phyloP scores from a whole-genome alignment of 2,329 filamentous ascomycete genomes.

The Ceratocystis huliohia region DNA sequence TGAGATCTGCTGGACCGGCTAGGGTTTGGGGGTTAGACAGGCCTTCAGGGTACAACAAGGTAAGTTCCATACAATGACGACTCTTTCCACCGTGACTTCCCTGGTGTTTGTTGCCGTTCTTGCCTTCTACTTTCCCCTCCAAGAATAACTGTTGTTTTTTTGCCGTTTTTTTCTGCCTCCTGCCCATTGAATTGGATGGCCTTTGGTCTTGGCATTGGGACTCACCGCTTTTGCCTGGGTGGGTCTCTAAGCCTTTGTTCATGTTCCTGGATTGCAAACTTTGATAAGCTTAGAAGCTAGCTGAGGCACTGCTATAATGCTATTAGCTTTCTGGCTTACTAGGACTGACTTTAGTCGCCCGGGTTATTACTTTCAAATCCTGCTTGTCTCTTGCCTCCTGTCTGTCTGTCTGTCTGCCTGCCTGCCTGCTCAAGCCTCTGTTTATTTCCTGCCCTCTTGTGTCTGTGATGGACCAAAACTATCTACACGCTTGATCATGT shows the following conservation, averaged over 20 bases:
- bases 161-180: constrained; percentile 9
- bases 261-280: constrained; percentile 3
- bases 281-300: background rate
- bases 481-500: background rate
- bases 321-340: background rate
- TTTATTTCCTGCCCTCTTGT: background rate
- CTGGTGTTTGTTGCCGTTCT: background rate
- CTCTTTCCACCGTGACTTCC: background rate
- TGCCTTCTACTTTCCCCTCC: background rate
- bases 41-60: background rate
- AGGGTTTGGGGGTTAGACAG: constrained; percentile 3
- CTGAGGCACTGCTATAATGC: background rate
- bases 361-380: too few species aligned
- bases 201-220: background rate
- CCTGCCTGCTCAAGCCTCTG: background rate
- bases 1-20: constrained; percentile 13
- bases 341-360: background rate
- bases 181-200: constrained; percentile 2
- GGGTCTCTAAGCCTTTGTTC: background rate
- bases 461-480: background rate
- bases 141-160: constrained; percentile 5
- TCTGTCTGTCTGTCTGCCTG: background rate
- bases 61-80: background rate
- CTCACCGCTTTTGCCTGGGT: background rate
- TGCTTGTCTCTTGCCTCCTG: too few species aligned